Base-by-base conservation (phyloP, 2,329 filamentous ascomycete genomes). In the Phialophora tarda region DNA sequence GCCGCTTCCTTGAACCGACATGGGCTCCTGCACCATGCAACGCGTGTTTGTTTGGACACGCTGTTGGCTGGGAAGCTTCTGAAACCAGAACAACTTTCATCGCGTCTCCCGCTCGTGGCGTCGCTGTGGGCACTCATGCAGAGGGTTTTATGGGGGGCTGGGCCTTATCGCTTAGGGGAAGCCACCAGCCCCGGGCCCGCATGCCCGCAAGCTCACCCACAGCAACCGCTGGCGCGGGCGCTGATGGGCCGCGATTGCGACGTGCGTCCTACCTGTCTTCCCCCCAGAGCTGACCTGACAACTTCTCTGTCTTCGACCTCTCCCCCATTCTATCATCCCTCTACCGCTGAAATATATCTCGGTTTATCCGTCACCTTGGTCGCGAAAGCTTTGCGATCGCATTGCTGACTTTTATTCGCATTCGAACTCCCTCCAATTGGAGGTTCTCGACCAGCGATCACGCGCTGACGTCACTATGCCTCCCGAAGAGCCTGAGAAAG, bases 401-500 rank as follows among this genome's bases (percentile, higher is more conserved):
- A n/a, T 56, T 50, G 14, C 26, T 24, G 21, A 28, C 55, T 24
- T 55, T 54, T 50, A 10, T 44, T 53, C 62, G 57, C 4, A 32
- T 21, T 61, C 38, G 10, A 47, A 21, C 51, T 34, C 44, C n/a
- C 17, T 24, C 41, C 44, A 58, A 34, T 38, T 55, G n/a, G 34
- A 32, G 26, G 50, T 21, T 21, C 30, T 24, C 63, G 6, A n/a
- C 14, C 38, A 44, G 38, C 38, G 38, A 44, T 44, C 38, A n/a
- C 53, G 1, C 26, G 53, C 65, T 70, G 70, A 69, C 67, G 71
- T 71, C 69, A 73, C 64, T 47, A 83, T 84, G 82, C 75, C 81
- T 65, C 78, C 78, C 73, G 78, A 81, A 64, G 75, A 81, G 65
- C 76, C 82, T 71, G 79, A 85, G 75, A 79, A 83, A 74, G 83